phyloP scores from a whole-genome alignment of 202 grass and related monocot species.

The Zizania palustris region DNA sequence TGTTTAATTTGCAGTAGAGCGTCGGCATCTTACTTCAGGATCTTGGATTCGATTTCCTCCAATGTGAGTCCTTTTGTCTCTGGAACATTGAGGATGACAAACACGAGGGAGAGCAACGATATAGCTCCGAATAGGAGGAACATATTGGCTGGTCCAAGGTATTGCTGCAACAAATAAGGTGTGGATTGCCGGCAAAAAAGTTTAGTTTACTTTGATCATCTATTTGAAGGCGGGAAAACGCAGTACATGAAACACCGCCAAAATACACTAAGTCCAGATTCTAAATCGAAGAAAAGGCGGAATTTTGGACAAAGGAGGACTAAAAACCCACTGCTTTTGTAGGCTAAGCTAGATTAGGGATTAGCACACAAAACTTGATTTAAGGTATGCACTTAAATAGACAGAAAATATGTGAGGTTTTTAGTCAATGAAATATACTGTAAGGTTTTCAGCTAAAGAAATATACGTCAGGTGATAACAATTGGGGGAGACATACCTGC shows the following conservation, averaged over 20 bases:
- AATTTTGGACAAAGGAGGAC: background rate
- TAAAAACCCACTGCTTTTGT: background rate
- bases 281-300: background rate
- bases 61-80: conserved; percentile 96
- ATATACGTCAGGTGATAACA: background rate
- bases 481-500: conserved; percentile 48
- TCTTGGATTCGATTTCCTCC: conserved; percentile 94
- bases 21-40: conserved; percentile 59
- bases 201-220: background rate
- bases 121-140: conserved; percentile 87
- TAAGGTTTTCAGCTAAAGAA: background rate
- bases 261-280: background rate
- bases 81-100: conserved; percentile 76
- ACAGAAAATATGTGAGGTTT: background rate
- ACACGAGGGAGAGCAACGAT: conserved; percentile 73
- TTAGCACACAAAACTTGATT: background rate
- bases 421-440: background rate
- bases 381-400: background rate
- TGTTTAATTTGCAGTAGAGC: background rate
- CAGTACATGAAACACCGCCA: background rate
- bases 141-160: conserved; percentile 78
- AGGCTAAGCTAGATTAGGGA: background rate
- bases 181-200: background rate
- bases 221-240: background rate
- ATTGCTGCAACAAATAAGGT: conserved; percentile 51